These are phyloP conservation scores for Trypanosoma vivax DNA, from an alignment of 208 protist species.

Conservation along the genomic window DNA sequence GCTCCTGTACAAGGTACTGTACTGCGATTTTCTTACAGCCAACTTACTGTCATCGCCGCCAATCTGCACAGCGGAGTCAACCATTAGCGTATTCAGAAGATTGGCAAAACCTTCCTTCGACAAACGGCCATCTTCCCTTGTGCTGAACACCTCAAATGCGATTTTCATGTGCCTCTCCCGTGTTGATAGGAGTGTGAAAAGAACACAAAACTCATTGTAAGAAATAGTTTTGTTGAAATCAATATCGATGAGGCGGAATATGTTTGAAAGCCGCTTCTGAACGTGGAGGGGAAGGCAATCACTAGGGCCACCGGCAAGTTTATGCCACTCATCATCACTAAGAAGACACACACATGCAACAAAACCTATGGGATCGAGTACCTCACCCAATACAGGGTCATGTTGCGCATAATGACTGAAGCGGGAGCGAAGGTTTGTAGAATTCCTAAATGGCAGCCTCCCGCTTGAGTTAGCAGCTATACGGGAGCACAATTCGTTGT, in stretches of 20 bases:
- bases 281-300: not conserved
- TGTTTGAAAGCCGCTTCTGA: slow-evolving; percentile 3
- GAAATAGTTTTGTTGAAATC: slow-evolving; percentile 35
- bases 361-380: slow-evolving; percentile 8
- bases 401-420: slow-evolving; percentile 10
- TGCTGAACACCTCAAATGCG: slow-evolving; percentile 59
- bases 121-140: slow-evolving; percentile 35
- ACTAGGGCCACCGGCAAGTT: not conserved
- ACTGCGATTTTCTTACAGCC: not conserved
- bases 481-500: too few relatives aligned
- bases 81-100: slow-evolving; percentile 64
- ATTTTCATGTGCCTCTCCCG: slow-evolving; percentile 22
- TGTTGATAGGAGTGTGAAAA: slow-evolving; percentile 62
- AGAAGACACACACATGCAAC: slow-evolving; percentile 19
- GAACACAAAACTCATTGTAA: slow-evolving; percentile 65
- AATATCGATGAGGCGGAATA: slow-evolving; percentile 49
- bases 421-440: not conserved
- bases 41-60: slow-evolving; percentile 10
- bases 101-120: slow-evolving; percentile 35
- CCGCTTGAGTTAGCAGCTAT: too few relatives aligned
- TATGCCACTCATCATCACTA: slow-evolving; percentile 6
- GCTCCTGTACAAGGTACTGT: too few relatives aligned
- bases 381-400: not conserved
- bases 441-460: not conserved
- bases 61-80: slow-evolving; percentile 58